Base-by-base conservation (phyloP, 805 yeast genomes). In the Teunomyces gatunensis region DNA sequence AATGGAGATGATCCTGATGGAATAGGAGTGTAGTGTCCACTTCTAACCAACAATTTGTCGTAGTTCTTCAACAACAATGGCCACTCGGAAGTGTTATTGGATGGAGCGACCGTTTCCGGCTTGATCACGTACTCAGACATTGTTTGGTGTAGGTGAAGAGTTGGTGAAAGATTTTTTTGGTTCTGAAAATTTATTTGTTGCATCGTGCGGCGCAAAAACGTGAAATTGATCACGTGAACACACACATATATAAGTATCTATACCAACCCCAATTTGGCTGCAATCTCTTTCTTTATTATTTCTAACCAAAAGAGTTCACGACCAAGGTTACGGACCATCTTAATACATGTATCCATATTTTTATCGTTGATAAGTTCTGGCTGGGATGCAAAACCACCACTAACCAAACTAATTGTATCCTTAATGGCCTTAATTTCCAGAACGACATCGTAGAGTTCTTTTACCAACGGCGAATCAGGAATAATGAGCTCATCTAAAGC, bases 11-110 rank as follows among this genome's bases (percentile, higher is more conserved):
- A 81, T 55, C 99, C 99, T 47, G 92, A 78, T 61, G 98, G 97
- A 59, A 91, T 91, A 57, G 98, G 98, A 39, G 98, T 92, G 69
- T 94, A 92, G 68, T 94, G 99, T 41, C 96, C 96, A 51, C 95
- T 85, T 78, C 99, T 87, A 47, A 94, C 97, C 54, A 91, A 78
- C 50, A 94, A 77, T 73, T 91, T 87, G 77, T 94, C 98, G 71
- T 85, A 94, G 77, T 92, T 85, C 69, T 94, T 94, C 69, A 94
- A 78, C 60, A 94, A 78, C 61, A 94, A 79, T 28, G 99, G 99
- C 98, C 98, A 94, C 58, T 87, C 89, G 49, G 95, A 83, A 50
- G 98, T 85, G 71, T 91, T 94, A 57, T 83, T 83, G 33, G 91
- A 74, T 35, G 96, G 87, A 49, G 84, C 79, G 54, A 83, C 79